Conservation (phyloP, 2,329 filamentous ascomycete genomes). For the Chrysosphaeria jannelii region DNA sequence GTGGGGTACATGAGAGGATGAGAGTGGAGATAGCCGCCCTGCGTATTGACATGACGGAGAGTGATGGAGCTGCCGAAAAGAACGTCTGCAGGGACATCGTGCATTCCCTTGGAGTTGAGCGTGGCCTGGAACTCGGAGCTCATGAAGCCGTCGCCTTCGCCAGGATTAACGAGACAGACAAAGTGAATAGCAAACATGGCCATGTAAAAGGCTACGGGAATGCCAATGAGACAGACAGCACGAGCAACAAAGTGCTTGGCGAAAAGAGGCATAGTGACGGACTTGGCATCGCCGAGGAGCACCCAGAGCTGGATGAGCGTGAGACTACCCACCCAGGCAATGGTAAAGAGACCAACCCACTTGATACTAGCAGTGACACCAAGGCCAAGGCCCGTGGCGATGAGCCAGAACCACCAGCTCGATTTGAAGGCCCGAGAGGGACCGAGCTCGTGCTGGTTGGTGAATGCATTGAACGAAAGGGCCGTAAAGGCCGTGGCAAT, state of each 20-base stretch:
- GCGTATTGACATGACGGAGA: conserved; percentile 84
- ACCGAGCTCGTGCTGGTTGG: conserved; percentile 86
- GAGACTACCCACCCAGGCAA: conserved; percentile 84
- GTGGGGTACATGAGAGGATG: conserved; percentile 93
- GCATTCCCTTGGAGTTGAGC: conserved; percentile 87
- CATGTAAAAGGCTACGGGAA: conserved; percentile 76
- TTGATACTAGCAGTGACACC: conserved; percentile 88
- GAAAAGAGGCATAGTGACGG: conserved; percentile 59
- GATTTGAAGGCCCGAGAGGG: conserved; percentile 63
- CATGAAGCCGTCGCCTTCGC: conserved; percentile 97
- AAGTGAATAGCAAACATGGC: conserved; percentile 97
- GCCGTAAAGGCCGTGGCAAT: conserved; percentile 80
- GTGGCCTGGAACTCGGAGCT: conserved; percentile 97
- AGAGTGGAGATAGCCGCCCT: conserved; percentile 91
- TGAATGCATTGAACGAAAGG: conserved; percentile 73
- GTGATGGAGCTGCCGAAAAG: conserved; percentile 62
- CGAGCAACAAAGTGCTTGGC: conserved; percentile 86
- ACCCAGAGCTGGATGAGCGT: conserved; percentile 88
- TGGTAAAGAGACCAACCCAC: conserved; percentile 96
- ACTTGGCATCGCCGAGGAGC: conserved; percentile 63
- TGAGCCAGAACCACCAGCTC: conserved; percentile 96
- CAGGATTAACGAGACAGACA: conserved; percentile 69
- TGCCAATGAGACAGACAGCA: conserved; percentile 67
- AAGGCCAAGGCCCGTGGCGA: conserved; percentile 56
- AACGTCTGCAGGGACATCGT: conserved; percentile 77